Conservation (phyloP, 176 grass and related monocot species). For the Eragrostis nindensis region DNA sequence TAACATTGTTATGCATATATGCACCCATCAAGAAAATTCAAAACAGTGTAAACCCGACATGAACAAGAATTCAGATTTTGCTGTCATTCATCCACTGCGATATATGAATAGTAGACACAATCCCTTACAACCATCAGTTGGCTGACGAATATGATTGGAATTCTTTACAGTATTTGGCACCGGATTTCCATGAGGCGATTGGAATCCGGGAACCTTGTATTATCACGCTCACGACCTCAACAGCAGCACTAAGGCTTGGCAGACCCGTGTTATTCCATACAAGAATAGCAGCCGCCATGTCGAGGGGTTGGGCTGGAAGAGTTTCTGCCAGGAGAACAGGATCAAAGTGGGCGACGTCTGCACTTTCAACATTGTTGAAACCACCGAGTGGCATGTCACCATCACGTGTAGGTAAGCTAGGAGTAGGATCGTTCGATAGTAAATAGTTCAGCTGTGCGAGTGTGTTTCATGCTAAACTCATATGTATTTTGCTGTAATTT, state of each 20-base stretch:
- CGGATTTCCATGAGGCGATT: neutral
- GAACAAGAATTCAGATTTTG: neutral
- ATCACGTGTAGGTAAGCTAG: too few relatives aligned
- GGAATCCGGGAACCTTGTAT: neutral
- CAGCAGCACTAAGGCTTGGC: neutral
- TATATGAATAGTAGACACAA: neutral
- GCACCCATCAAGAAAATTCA: neutral
- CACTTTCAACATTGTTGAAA: neutral
- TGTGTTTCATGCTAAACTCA: too few relatives aligned
- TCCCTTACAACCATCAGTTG: neutral
- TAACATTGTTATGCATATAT: neutral
- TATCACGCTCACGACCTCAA: conserved; percentile 26
- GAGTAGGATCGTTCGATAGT: too few relatives aligned
- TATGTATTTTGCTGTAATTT: too few relatives aligned
- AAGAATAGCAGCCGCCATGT: neutral
- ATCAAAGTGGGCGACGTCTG: neutral
- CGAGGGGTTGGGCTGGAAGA: neutral
- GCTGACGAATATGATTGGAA: neutral
- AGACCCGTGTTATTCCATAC: neutral
- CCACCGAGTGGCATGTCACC: neutral
- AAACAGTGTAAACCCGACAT: neutral
- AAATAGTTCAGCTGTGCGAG: too few relatives aligned
- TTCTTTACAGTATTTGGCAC: neutral
- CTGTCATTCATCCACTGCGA: neutral
- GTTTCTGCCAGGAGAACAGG: neutral